Evolutionary conservation across 75 land plant species (phyloP).

Genomic region (Cupressus sempervirens): DNA sequence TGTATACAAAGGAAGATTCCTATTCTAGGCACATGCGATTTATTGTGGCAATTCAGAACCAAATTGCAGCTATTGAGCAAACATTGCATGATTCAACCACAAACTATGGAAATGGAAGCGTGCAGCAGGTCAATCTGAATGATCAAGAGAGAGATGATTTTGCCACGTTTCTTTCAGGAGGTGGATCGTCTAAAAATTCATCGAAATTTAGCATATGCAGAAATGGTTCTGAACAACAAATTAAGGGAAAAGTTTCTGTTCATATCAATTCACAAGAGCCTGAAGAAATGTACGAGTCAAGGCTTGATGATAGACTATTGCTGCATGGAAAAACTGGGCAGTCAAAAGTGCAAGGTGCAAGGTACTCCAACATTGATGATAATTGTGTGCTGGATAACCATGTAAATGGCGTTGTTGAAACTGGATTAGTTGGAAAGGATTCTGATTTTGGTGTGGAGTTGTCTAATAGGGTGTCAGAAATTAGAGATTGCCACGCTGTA

Average conservation of each 20-base stretch:
- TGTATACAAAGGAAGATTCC: constrained; percentile 32
- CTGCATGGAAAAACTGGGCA: background rate
- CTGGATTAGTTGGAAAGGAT: background rate
- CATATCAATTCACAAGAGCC: too few species aligned
- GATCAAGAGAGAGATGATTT: constrained; percentile 37
- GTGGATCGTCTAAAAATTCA: background rate
- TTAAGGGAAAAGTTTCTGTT: background rate
- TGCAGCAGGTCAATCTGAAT: constrained; percentile 22
- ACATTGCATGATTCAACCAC: constrained; percentile 13
- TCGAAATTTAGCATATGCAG: background rate
- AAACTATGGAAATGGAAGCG: constrained; percentile 8
- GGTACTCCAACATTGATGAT: background rate
- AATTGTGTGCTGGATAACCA: background rate
- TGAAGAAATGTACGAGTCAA: background rate
- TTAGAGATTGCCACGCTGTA: background rate
- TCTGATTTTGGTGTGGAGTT: constrained; percentile 7
- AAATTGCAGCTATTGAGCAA: constrained; percentile 40
- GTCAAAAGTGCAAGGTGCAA: constrained; percentile 6
- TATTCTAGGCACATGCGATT: constrained; percentile 43
- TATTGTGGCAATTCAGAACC: constrained; percentile 47
- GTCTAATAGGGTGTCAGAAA: background rate
- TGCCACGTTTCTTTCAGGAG: constrained; percentile 42
- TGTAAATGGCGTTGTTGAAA: background rate
- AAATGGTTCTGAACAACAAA: background rate
- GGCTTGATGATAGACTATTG: background rate